Conservation (phyloP, 257 asterid species). For the Fraxinus americana region DNA sequence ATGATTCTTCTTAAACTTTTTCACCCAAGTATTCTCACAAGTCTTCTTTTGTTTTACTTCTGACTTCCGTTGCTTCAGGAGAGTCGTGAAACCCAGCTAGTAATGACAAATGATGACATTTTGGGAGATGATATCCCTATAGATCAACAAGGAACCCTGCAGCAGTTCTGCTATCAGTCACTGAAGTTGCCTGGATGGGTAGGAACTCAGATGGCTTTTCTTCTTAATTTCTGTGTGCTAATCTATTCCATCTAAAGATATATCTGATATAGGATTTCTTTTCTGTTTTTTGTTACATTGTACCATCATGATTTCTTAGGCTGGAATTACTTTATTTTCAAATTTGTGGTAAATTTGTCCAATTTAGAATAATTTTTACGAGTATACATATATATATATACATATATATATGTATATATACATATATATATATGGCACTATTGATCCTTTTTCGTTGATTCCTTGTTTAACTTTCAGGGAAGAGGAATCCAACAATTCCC, state of each 20-base stretch:
- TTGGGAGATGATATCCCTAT: slow-evolving; percentile 84
- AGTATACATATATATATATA: neutral
- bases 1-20: neutral
- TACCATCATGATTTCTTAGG: neutral
- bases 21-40: neutral
- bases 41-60: neutral
- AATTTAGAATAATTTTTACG: neutral
- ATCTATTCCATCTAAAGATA: neutral
- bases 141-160: slow-evolving; percentile 70
- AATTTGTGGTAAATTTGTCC: neutral
- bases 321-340: slow-evolving; percentile 16
- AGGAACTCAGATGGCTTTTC: slow-evolving; percentile 14
- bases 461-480: slow-evolving; percentile 45
- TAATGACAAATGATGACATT: slow-evolving; percentile 80
- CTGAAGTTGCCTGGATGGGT: slow-evolving; percentile 81
- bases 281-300: neutral
- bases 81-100: slow-evolving; percentile 54
- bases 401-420: no score
- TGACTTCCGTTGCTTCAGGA: slow-evolving; percentile 55
- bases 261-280: neutral
- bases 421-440: neutral
- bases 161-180: slow-evolving; percentile 77
- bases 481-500: slow-evolving; percentile 79
- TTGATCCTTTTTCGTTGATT: slow-evolving; percentile 23
- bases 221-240: neutral